Evolutionary conservation across 73 alveolate genomes (phyloP).

Genomic region (Urostyla sp.): DNA sequence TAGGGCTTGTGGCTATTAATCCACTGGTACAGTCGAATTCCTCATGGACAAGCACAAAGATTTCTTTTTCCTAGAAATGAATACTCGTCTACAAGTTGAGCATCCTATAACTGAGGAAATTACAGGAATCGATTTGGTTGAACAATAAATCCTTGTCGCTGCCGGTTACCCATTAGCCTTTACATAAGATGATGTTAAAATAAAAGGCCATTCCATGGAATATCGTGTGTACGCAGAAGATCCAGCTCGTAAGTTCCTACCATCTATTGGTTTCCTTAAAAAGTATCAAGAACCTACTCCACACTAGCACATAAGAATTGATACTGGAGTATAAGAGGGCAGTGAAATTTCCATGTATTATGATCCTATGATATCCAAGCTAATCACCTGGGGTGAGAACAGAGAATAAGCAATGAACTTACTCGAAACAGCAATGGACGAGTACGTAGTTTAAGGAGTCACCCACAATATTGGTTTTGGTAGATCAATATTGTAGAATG

Average conservation of each 20-base stretch:
- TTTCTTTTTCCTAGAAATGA: constrained; percentile 82
- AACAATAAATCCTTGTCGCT: constrained; percentile 76
- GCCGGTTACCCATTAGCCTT: constrained; percentile 68
- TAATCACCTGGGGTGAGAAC: constrained; percentile 63
- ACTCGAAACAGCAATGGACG: constrained; percentile 42
- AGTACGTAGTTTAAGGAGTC: constrained; percentile 66
- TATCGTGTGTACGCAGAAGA: constrained; percentile 71
- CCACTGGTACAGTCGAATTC: constrained; percentile 87
- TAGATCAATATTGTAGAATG: constrained; percentile 38
- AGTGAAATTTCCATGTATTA: constrained; percentile 68
- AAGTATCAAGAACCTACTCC: constrained; percentile 55
- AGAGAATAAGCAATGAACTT: constrained; percentile 55
- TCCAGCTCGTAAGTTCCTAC: constrained; percentile 69
- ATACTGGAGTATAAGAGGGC: constrained; percentile 74
- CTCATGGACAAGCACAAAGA: constrained; percentile 71
- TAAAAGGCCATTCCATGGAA: constrained; percentile 67
- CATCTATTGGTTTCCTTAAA: constrained; percentile 69
- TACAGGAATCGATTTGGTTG: constrained; percentile 83
- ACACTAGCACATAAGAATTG: constrained; percentile 64
- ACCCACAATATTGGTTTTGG: constrained; percentile 64
- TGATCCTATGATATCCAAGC: constrained; percentile 73
- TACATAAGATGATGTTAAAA: constrained; percentile 62
- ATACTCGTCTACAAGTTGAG: constrained; percentile 84
- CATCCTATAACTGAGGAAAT: constrained; percentile 87
- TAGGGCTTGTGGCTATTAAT: constrained; percentile 72